Evolutionary conservation across 108 stramenopile species (phyloP).

Genomic region (Nannochloropsis gaditana): DNA sequence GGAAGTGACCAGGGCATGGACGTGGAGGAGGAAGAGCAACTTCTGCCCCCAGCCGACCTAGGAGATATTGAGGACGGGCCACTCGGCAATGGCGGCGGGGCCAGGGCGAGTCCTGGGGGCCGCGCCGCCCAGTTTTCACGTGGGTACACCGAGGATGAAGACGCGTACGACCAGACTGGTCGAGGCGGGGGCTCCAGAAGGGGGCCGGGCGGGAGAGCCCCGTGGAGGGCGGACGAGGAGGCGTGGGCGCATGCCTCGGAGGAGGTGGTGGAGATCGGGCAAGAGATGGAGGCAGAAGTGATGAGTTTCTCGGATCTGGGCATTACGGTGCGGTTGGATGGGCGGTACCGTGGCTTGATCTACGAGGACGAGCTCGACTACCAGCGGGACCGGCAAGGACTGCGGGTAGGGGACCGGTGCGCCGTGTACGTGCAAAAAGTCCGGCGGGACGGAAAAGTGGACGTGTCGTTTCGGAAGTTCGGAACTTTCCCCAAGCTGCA

Average conservation of each 20-base stretch:
- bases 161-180: background rate
- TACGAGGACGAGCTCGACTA: conserved; percentile 5
- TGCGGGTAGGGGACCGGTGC: conserved; percentile 10
- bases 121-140: background rate
- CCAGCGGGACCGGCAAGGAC: background rate
- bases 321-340: background rate
- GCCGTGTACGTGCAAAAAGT: background rate
- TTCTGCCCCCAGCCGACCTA: background rate
- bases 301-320: background rate
- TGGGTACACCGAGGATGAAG: background rate
- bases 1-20: background rate
- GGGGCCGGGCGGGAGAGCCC: background rate
- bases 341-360: background rate
- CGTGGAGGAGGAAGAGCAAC: background rate
- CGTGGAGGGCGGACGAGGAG: background rate
- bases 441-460: background rate
- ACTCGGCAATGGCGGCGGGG: background rate
- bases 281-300: conserved; percentile 15
- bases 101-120: background rate
- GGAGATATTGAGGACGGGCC: background rate
- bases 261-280: background rate
- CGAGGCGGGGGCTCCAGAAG: background rate
- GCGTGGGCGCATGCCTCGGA: background rate
- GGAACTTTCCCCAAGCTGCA: conserved; percentile 13
- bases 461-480: background rate